A percentile compares a stretch with the other conserved stretches of the same genome.
Conservation (phyloP, 192 early-diverging fungal genomes). For the Linnemannia exigua region DNA sequence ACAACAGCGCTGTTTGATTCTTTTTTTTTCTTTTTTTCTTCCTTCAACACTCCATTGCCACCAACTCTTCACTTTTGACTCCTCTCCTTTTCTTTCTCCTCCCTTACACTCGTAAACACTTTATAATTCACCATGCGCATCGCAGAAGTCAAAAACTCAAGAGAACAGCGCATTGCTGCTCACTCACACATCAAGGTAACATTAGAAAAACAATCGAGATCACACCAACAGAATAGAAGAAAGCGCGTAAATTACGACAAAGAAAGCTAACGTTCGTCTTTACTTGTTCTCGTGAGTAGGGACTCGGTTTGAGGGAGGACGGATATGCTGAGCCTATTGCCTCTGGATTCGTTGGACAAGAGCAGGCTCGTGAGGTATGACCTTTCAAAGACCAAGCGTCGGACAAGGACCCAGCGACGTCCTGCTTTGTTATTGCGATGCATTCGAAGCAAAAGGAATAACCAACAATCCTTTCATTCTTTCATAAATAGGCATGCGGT, state of each 20-base stretch:
- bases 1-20: conserved; percentile 10
- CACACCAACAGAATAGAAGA: not conserved
- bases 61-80: not conserved
- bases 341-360: conserved; percentile 98
- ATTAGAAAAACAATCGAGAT: not conserved
- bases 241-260: not conserved
- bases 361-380: conserved; percentile 91
- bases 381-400: not conserved
- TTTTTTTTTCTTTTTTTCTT: conserved; percentile 21
- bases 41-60: conserved; percentile 1
- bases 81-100: not conserved
- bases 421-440: not conserved
- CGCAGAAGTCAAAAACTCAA: conserved; percentile 91
- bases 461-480: not conserved
- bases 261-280: not conserved
- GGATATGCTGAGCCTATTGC: conserved; percentile 89
- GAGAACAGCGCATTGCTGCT: conserved; percentile 95
- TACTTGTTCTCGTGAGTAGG: conserved; percentile 11
- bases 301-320: conserved; percentile 90
- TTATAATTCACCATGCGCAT: conserved; percentile 80
- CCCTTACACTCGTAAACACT: not conserved
- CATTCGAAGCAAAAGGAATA: not conserved
- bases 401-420: not conserved
- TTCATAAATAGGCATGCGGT: conserved; percentile 81
- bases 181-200: conserved; percentile 96